Base-by-base conservation (phyloP, 768 basidiomycete species). In the Phaeotremella fagi region DNA sequence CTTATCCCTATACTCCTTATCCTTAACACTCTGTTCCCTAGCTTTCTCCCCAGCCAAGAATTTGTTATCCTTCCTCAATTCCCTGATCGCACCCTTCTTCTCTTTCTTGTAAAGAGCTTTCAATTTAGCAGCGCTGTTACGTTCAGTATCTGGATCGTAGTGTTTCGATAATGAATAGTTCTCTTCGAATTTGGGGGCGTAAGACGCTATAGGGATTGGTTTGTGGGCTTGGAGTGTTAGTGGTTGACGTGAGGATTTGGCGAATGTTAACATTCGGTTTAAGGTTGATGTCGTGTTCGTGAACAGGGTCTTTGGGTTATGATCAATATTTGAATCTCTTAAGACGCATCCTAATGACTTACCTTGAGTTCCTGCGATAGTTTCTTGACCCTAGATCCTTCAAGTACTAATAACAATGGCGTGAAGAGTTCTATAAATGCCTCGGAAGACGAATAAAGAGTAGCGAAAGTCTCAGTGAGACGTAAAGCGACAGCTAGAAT, bases 51-150 rank as follows among this genome's bases (percentile, higher is more conserved):
- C 80, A 9, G 94, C 90, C 75, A 99, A 78, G 82, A 97, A 99
- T 61, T 82, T 81, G 57, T 90, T 85, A 71, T 99, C 95, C 79
- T 97, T 97, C 56, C 95, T 83, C 48, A 99, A 79, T 71, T 99
- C 95, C 42, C 94, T 80, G 57, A 99, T 90, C 3, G 95, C 95
- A 38, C 95, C 92, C 79, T 97, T 98, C 69, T 82, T 79, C 79
- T 98, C 95, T 77, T 98, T 86, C 77, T 92, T 92, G 78, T 90
- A 86, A 70, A 91, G 83, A 35, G 82, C 81, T 50, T 87, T 85
- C 66, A 99, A 76, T 74, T 97, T 98, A 52, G 85, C 76, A 0
- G 84, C 82, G 60, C 87, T 88, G 70, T 89, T 90, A 35, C 88
- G 83, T 66, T 94, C 91, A 55, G 83, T 83, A 73, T 99, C 91